Conservation (phyloP, 495 filamentous ascomycete species). For the Platismatia glauca region DNA sequence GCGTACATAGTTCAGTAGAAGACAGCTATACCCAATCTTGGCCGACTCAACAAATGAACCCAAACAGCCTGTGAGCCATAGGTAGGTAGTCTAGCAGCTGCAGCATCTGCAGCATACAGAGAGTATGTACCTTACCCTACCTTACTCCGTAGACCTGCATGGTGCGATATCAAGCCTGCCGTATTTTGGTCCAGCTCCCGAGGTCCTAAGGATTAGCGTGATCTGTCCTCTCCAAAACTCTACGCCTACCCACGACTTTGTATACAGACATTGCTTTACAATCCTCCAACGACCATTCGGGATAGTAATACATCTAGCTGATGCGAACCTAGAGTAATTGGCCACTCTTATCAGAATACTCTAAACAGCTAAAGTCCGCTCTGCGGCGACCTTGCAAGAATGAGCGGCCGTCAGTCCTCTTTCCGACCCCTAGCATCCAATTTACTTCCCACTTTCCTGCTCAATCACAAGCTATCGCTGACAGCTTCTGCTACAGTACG, state of each 20-base stretch:
- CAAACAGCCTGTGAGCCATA: too few relatives aligned
- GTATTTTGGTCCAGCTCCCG: not conserved
- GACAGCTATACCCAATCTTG: not conserved
- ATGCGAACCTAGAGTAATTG: not conserved
- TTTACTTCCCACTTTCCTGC: not conserved
- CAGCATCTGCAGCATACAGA: too few relatives aligned
- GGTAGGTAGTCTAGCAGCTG: too few relatives aligned
- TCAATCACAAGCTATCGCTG: not conserved
- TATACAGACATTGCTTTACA: not conserved
- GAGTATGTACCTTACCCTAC: too few relatives aligned
- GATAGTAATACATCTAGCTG: too few relatives aligned
- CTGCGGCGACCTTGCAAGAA: slow-evolving; percentile 35
- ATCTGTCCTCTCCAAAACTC: not conserved
- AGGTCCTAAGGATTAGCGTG: not conserved
- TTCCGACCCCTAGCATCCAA: not conserved
- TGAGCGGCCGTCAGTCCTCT: slow-evolving; percentile 48
- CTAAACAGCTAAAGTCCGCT: slow-evolving; percentile 22
- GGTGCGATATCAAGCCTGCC: not conserved
- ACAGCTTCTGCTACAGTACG: slow-evolving; percentile 55
- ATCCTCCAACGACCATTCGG: not conserved
- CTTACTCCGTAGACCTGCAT: not conserved
- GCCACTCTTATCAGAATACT: not conserved
- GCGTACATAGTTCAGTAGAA: not conserved
- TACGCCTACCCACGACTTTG: not conserved
- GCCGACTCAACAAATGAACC: not conserved